These are phyloP conservation scores for Tetrahymena borealis DNA, from an alignment of 73 alveolate species.

Conservation along the genomic window DNA sequence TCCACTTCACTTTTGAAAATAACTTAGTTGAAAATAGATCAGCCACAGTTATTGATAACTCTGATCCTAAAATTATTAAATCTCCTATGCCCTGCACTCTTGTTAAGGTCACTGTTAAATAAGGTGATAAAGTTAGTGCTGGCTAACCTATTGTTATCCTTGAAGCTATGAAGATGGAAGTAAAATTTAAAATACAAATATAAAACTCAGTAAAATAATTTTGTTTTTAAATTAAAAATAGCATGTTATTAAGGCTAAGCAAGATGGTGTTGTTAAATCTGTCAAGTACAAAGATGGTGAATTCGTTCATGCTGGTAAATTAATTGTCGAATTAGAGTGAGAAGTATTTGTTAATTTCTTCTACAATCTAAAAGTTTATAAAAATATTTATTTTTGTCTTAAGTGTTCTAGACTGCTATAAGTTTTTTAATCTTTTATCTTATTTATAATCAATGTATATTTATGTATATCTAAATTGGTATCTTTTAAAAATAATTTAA, in stretches of 20 bases:
- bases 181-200: neutral
- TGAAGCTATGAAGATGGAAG: slow-evolving; percentile 48
- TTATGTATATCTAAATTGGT: too few relatives aligned
- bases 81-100: slow-evolving; percentile 85
- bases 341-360: too few relatives aligned
- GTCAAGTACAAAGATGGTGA: slow-evolving; percentile 50
- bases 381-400: too few relatives aligned
- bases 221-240: slow-evolving; percentile 76
- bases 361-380: too few relatives aligned
- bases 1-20: slow-evolving; percentile 16
- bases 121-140: slow-evolving; percentile 54
- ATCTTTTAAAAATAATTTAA: too few relatives aligned
- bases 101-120: slow-evolving; percentile 50
- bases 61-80: slow-evolving; percentile 21
- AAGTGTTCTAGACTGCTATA: too few relatives aligned
- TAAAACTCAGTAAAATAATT: slow-evolving; percentile 37
- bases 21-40: slow-evolving; percentile 34
- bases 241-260: slow-evolving; percentile 59
- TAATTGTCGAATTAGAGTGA: slow-evolving; percentile 52
- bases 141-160: neutral
- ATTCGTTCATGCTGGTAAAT: slow-evolving; percentile 68
- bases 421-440: too few relatives aligned
- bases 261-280: slow-evolving; percentile 61
- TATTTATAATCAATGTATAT: too few relatives aligned
- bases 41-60: slow-evolving; percentile 1